Conservation (phyloP, 1,139 yeast species). For the Pichia sp. region DNA sequence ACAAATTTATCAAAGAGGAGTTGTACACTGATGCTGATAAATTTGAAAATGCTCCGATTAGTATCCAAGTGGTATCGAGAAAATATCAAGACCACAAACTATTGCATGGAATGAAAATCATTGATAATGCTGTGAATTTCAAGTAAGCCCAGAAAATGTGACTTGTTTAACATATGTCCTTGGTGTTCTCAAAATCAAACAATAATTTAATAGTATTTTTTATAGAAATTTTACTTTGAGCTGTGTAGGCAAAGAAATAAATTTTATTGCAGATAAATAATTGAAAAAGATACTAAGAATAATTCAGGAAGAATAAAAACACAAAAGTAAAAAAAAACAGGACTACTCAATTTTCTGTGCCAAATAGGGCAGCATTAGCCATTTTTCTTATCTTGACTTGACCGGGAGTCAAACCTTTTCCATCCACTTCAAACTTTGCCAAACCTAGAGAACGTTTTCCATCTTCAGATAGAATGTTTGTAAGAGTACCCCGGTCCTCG, state of each 20-base stretch:
- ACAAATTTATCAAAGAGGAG: neutral
- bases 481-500: constrained; percentile 1
- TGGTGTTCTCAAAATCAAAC: too few species aligned
- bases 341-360: neutral
- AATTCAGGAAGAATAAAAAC: neutral
- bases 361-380: constrained; percentile 1
- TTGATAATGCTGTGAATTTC: constrained; percentile 14
- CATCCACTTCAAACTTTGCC: constrained; percentile 1
- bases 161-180: too few species aligned
- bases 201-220: too few species aligned
- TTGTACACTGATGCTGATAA: constrained; percentile 29
- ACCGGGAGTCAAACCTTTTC: neutral
- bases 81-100: constrained; percentile 52
- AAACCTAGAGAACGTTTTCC: constrained; percentile 4
- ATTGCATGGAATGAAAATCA: constrained; percentile 40
- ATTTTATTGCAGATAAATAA: neutral
- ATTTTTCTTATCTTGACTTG: constrained; percentile 2
- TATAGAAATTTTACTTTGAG: too few species aligned
- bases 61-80: constrained; percentile 47
- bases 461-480: constrained; percentile 2
- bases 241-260: neutral
- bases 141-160: too few species aligned
- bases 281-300: neutral
- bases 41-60: constrained; percentile 49
- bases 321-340: neutral